These are phyloP conservation scores for Smittium mucronatum DNA, from an alignment of 371 early-diverging fungal genomes.

Conservation along the genomic window DNA sequence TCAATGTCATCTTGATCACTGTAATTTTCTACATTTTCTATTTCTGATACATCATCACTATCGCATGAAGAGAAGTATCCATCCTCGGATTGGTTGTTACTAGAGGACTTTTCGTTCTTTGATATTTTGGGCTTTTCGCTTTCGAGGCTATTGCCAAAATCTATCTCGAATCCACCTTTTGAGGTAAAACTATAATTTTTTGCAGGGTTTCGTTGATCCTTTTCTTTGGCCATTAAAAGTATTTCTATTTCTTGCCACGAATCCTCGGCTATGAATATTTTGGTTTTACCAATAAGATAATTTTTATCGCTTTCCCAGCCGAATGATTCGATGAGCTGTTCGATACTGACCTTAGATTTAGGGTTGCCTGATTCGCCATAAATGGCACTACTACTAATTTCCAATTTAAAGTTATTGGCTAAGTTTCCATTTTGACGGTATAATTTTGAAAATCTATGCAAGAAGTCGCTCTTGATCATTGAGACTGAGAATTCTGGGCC, in stretches of 20 bases:
- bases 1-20: not conserved
- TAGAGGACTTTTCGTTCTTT: constrained; percentile 22
- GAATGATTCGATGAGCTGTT: constrained; percentile 16
- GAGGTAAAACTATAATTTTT: not conserved
- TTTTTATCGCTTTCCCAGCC: constrained; percentile 24
- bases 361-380: not conserved
- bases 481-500: constrained; percentile 45
- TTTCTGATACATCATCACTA: constrained; percentile 9
- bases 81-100: constrained; percentile 11
- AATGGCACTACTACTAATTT: not conserved
- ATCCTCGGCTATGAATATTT: constrained; percentile 52
- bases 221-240: constrained; percentile 55
- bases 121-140: constrained; percentile 18
- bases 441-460: constrained; percentile 38
- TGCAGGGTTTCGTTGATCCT: constrained; percentile 18
- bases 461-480: constrained; percentile 47
- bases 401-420: not conserved
- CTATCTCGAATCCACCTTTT: constrained; percentile 46
- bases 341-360: constrained; percentile 18
- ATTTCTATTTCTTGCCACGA: constrained; percentile 71
- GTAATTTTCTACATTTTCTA: not conserved
- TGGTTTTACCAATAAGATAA: constrained; percentile 42
- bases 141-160: constrained; percentile 42
- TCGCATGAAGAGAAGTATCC: constrained; percentile 8
- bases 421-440: not conserved